These are phyloP conservation scores for Xylariaceae sp. DNA, from an alignment of 2,329 filamentous ascomycete species.

Conservation along the genomic window DNA sequence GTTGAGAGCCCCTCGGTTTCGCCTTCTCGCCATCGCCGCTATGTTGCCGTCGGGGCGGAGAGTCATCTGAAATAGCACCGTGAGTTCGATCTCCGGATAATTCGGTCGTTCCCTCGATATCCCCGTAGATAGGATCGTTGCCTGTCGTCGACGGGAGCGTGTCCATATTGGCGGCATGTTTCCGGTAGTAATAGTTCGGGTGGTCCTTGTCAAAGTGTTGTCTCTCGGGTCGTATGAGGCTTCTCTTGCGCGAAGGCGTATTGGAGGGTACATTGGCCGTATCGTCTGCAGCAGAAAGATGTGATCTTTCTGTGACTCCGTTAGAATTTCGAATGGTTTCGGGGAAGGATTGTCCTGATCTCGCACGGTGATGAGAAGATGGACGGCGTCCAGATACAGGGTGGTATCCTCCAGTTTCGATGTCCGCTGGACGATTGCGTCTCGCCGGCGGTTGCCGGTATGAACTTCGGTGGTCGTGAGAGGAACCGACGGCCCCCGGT, in stretches of 20 bases:
- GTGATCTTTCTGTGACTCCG: slow-evolving; percentile 57
- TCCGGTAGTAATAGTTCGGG: slow-evolving; percentile 93
- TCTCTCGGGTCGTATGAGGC: slow-evolving; percentile 86
- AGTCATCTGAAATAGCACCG: slow-evolving; percentile 50
- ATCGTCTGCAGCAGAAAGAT: slow-evolving; percentile 58
- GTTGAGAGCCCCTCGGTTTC: slow-evolving; percentile 38
- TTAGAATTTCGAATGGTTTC: slow-evolving; percentile 60
- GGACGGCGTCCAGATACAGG: slow-evolving; percentile 43
- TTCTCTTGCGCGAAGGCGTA: slow-evolving; percentile 70
- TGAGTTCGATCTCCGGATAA: slow-evolving; percentile 51
- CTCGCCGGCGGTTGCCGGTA: slow-evolving; percentile 72
- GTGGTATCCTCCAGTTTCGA: slow-evolving; percentile 65
- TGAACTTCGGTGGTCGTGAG: slow-evolving; percentile 62
- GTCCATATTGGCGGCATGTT: slow-evolving; percentile 92
- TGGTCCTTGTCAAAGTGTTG: slow-evolving; percentile 83
- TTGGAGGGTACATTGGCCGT: slow-evolving; percentile 36
- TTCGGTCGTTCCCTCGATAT: slow-evolving; percentile 67
- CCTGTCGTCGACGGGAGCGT: slow-evolving; percentile 90
- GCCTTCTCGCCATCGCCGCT: slow-evolving; percentile 45
- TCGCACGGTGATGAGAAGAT: slow-evolving; percentile 56
- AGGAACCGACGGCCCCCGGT: slow-evolving; percentile 62
- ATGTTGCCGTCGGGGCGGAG: slow-evolving; percentile 42
- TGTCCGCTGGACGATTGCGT: slow-evolving; percentile 66
- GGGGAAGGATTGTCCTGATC: slow-evolving; percentile 60
- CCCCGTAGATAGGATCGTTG: slow-evolving; percentile 84